These are phyloP conservation scores for Halophytophthora batemanensis DNA, from an alignment of 352 stramenopile species.

Conservation along the genomic window DNA sequence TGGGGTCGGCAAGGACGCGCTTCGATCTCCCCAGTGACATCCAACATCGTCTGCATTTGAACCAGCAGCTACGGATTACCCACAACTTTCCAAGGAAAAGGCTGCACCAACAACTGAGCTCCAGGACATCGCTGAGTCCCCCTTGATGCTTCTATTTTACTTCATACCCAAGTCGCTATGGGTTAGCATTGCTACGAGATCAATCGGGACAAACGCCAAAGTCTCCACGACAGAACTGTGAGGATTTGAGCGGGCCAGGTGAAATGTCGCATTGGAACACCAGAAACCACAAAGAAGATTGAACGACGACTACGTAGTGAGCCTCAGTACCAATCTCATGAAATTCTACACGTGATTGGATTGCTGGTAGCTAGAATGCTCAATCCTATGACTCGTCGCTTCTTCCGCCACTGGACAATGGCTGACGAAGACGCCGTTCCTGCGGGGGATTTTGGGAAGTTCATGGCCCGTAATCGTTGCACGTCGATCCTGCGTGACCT, in stretches of 20 bases:
- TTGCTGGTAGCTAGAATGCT: too few relatives aligned
- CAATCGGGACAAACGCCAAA: slow-evolving; percentile 17
- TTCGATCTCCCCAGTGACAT: neutral
- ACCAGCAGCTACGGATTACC: neutral
- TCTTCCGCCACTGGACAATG: too few relatives aligned
- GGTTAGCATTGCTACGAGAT: slow-evolving; percentile 11
- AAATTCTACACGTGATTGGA: too few relatives aligned
- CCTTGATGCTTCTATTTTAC: slow-evolving; percentile 9
- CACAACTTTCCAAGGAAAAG: neutral
- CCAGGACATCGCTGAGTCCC: neutral
- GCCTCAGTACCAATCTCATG: too few relatives aligned
- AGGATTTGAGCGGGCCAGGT: neutral
- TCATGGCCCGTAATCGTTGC: too few relatives aligned
- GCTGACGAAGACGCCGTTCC: too few relatives aligned
- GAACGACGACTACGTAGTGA: too few relatives aligned
- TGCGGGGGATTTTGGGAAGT: too few relatives aligned
- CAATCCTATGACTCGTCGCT: too few relatives aligned
- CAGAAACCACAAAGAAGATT: neutral
- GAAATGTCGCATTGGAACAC: neutral
- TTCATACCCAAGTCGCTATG: slow-evolving; percentile 16
- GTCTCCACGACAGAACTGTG: neutral
- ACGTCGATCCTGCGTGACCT: too few relatives aligned
- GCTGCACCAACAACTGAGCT: neutral
- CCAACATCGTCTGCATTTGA: neutral
- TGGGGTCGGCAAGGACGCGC: neutral